phyloP scores from a whole-genome alignment of 441 rosid genomes.

The Macaranga tanarius region DNA sequence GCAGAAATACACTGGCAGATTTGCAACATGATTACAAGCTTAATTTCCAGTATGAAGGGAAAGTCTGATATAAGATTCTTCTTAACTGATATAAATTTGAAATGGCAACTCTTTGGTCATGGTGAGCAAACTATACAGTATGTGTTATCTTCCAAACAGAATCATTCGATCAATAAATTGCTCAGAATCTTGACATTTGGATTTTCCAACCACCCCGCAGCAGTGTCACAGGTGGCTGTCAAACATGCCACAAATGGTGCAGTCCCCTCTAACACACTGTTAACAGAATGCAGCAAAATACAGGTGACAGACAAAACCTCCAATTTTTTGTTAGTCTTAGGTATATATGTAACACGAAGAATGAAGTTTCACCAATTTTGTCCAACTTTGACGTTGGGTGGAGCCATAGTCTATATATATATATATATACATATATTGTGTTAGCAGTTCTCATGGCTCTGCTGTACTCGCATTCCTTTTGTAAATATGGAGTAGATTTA shows the following conservation, averaged over 20 bases:
- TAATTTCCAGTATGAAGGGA: slow-evolving; percentile 81
- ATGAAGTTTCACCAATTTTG: slow-evolving; percentile 2
- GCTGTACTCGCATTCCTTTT: background rate
- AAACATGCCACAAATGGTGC: too few species aligned
- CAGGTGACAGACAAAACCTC: background rate
- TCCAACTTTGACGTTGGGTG: background rate
- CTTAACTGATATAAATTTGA: background rate
- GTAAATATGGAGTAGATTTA: background rate
- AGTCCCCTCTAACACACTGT: background rate
- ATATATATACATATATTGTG: too few species aligned
- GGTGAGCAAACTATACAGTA: background rate
- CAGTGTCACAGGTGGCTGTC: too few species aligned
- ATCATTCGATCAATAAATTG: slow-evolving; percentile 1
- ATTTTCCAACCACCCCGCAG: background rate
- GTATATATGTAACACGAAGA: background rate
- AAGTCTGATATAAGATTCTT: slow-evolving; percentile 48
- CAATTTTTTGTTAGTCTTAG: background rate
- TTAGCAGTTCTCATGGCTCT: background rate
- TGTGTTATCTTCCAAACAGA: background rate
- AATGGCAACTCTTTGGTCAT: background rate
- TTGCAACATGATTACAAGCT: slow-evolving; percentile 79
- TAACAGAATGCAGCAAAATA: background rate
- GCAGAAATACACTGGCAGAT: slow-evolving; percentile 69
- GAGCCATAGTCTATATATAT: background rate
- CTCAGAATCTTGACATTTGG: background rate